Conservation (phyloP, 2,329 filamentous ascomycete genomes). For the Neurospora sp. region DNA sequence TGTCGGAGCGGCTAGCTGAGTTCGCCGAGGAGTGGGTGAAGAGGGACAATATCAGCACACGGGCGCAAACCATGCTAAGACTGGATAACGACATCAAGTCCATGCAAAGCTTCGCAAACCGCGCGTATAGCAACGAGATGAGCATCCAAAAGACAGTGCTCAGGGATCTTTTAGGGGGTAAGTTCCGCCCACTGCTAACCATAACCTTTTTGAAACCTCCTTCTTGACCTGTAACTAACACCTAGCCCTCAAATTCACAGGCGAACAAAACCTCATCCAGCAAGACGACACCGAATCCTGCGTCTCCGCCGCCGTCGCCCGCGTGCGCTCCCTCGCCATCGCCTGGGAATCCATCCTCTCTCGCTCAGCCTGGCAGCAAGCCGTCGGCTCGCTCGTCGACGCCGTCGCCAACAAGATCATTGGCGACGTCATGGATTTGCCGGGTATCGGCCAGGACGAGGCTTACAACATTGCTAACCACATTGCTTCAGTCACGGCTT, state of each 20-base stretch:
- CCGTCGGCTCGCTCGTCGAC: constrained; percentile 49
- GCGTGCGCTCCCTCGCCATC: constrained; percentile 42
- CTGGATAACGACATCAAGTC: constrained; percentile 51
- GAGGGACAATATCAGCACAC: constrained; percentile 39
- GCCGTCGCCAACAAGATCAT: constrained; percentile 50
- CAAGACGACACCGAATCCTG: constrained; percentile 43
- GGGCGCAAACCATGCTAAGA: constrained; percentile 44
- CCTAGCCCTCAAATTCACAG: constrained; percentile 14
- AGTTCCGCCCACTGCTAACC: constrained; percentile 1
- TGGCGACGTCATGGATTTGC: constrained; percentile 50
- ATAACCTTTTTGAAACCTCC: neutral
- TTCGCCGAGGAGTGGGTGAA: constrained; percentile 42
- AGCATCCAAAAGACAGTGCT: constrained; percentile 49
- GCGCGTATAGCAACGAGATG: constrained; percentile 53
- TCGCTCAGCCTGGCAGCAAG: constrained; percentile 52
- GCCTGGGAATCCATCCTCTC: constrained; percentile 50
- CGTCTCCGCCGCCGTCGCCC: constrained; percentile 42
- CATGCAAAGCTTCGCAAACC: constrained; percentile 49
- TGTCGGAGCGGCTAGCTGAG: constrained; percentile 45
- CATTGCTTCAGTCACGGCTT: constrained; percentile 45
- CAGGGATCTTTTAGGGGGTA: constrained; percentile 49
- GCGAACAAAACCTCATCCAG: constrained; percentile 49
- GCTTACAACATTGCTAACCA: constrained; percentile 51
- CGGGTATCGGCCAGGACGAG: constrained; percentile 52
- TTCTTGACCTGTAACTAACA: neutral